These are phyloP conservation scores for Pestalotiopsis sp. DNA, from an alignment of 2,329 filamentous ascomycete genomes.

Conservation along the genomic window DNA sequence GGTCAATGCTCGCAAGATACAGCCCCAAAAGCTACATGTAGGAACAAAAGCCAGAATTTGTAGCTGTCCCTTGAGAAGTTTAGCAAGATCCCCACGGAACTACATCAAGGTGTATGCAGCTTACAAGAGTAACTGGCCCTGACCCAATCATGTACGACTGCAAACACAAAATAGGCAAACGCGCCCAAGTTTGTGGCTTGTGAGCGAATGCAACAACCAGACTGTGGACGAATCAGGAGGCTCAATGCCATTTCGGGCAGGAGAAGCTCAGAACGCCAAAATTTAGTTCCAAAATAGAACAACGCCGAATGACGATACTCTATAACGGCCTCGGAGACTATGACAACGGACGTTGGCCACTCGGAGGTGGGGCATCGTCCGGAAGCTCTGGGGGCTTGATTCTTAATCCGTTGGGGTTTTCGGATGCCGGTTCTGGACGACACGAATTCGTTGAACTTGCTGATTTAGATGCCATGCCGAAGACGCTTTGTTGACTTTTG, in stretches of 20 bases:
- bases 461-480: slow-evolving; percentile 46
- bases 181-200: background rate
- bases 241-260: background rate
- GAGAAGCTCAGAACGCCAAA: background rate
- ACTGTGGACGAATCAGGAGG: background rate
- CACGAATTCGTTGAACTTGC: slow-evolving; percentile 3
- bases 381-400: background rate
- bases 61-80: too few species aligned
- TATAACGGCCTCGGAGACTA: background rate
- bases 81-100: background rate
- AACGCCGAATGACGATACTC: background rate
- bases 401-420: background rate
- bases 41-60: too few species aligned
- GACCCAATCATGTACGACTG: background rate
- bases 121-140: background rate
- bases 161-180: too few species aligned
- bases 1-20: too few species aligned
- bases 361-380: slow-evolving; percentile 15
- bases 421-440: too few species aligned
- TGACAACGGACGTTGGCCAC: slow-evolving; percentile 7
- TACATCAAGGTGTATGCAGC: background rate
- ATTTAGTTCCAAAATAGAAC: background rate
- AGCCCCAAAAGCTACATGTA: too few species aligned
- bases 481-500: slow-evolving; percentile 67
- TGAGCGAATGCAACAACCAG: background rate